Percentiles rank a stretch among this genome's conserved stretches.
Evolutionary conservation across 202 grass and related monocot genomes (phyloP).

Genomic region (Carex arenaria): DNA sequence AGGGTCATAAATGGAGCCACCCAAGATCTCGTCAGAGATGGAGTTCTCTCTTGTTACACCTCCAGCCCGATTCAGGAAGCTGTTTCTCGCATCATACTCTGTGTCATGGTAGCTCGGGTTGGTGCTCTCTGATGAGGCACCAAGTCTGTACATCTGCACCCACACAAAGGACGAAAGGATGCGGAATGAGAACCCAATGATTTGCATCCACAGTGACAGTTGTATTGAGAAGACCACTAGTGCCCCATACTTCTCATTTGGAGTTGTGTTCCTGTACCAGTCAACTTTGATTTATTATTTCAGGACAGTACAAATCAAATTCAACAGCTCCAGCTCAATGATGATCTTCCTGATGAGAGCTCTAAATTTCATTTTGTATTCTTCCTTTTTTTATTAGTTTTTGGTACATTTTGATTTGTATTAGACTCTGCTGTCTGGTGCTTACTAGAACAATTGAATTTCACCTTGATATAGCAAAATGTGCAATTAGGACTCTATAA

Average conservation of each 20-base stretch:
- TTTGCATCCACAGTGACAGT: conserved; percentile 95
- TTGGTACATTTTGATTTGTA: background rate
- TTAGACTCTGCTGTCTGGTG: background rate
- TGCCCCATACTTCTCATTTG: conserved; percentile 69
- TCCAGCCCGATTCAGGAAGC: conserved; percentile 67
- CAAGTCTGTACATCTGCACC: conserved; percentile 94
- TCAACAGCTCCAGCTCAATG: background rate
- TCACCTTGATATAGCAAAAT: background rate
- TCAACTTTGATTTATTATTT: background rate
- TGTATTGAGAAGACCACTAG: conserved; percentile 80
- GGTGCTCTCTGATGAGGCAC: conserved; percentile 42
- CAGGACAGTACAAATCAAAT: background rate
- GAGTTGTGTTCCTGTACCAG: conserved; percentile 62
- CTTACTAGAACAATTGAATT: background rate
- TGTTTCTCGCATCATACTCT: conserved; percentile 71
- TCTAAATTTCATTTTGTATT: background rate
- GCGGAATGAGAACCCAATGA: conserved; percentile 93
- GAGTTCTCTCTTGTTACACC: conserved; percentile 71
- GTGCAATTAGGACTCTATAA: background rate
- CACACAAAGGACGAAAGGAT: conserved; percentile 94
- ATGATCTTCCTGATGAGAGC: background rate
- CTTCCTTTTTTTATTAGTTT: background rate
- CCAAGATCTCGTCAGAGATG: conserved; percentile 86
- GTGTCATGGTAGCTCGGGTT: conserved; percentile 41
- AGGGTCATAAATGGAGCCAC: conserved; percentile 90